These are phyloP conservation scores for Mortierella polycephala DNA, from an alignment of 371 early-diverging fungal genomes.

Conservation along the genomic window DNA sequence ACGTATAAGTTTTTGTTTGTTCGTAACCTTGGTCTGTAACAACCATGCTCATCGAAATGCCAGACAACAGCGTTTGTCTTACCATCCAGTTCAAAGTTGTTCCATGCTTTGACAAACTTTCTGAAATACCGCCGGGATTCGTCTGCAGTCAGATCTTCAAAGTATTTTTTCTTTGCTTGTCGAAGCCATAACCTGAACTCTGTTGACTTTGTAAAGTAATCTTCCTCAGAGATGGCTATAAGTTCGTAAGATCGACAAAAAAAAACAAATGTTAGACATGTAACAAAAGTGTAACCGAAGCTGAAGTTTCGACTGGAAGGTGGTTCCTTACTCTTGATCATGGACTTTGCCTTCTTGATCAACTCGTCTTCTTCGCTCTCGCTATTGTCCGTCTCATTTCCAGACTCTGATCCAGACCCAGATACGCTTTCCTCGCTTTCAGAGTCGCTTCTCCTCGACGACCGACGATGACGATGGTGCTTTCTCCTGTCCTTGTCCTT, in stretches of 20 bases:
- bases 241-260: background rate
- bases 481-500: conserved; percentile 10
- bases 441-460: conserved; percentile 16
- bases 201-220: conserved; percentile 80
- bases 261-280: background rate
- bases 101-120: conserved; percentile 85
- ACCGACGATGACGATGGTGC: conserved; percentile 8
- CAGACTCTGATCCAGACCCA: conserved; percentile 13
- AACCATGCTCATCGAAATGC: too few species aligned
- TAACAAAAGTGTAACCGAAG: background rate
- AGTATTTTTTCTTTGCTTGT: conserved; percentile 76
- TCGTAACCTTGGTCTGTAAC: too few species aligned
- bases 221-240: conserved; percentile 62
- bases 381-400: conserved; percentile 9
- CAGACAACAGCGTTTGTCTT: conserved; percentile 9
- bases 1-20: background rate
- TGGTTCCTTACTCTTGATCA: conserved; percentile 41
- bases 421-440: conserved; percentile 10
- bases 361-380: conserved; percentile 41
- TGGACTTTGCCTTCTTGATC: conserved; percentile 48
- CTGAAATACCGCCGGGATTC: conserved; percentile 79
- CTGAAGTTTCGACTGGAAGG: background rate
- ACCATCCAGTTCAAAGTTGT: conserved; percentile 71
- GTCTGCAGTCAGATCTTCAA: conserved; percentile 77
- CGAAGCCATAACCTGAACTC: conserved; percentile 87